A percentile compares a stretch with the other conserved stretches of the same genome.
Evolutionary conservation across 1,139 yeast species (phyloP).

Genomic region (Saccharomycopsis hybrid): DNA sequence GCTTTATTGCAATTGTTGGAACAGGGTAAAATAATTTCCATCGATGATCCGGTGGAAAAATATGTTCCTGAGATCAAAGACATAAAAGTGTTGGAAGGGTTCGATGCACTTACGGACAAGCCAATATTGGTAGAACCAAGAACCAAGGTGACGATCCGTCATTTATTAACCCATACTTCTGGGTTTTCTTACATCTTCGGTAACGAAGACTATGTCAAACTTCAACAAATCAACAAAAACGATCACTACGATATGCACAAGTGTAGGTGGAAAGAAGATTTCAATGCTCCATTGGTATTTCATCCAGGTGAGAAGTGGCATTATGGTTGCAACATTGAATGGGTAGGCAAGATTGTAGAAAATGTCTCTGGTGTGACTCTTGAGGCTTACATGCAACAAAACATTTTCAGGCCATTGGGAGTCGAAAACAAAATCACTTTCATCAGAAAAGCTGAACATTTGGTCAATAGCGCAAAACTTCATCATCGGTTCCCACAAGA

Average conservation of each 20-base stretch:
- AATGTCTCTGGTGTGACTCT: conserved; percentile 38
- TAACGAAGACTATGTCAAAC: conserved; percentile 25
- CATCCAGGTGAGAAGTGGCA: conserved; percentile 50
- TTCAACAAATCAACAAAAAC: conserved; percentile 21
- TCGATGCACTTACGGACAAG: conserved; percentile 30
- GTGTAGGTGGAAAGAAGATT: conserved; percentile 22
- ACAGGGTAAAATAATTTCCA: conserved; percentile 31
- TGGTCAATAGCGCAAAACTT: conserved; percentile 22
- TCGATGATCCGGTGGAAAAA: conserved; percentile 20
- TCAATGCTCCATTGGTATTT: conserved; percentile 35
- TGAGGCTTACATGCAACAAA: conserved; percentile 36
- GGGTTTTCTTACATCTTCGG: conserved; percentile 46
- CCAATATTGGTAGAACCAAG: conserved; percentile 33
- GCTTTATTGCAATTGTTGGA: conserved; percentile 42
- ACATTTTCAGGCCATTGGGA: conserved; percentile 41
- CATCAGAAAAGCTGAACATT: conserved; percentile 23
- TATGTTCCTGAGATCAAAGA: conserved; percentile 21
- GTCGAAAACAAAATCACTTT: conserved; percentile 22
- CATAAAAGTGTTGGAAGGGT: conserved; percentile 18
- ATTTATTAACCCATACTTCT: conserved; percentile 45
- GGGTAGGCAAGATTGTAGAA: conserved; percentile 46
- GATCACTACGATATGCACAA: conserved; percentile 16
- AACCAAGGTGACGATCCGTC: conserved; percentile 39
- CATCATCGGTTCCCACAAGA: conserved; percentile 23
- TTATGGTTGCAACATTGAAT: conserved; percentile 48